Evolutionary conservation across 2,329 filamentous ascomycete species (phyloP).

Genomic region (Emmonsia crescens): DNA sequence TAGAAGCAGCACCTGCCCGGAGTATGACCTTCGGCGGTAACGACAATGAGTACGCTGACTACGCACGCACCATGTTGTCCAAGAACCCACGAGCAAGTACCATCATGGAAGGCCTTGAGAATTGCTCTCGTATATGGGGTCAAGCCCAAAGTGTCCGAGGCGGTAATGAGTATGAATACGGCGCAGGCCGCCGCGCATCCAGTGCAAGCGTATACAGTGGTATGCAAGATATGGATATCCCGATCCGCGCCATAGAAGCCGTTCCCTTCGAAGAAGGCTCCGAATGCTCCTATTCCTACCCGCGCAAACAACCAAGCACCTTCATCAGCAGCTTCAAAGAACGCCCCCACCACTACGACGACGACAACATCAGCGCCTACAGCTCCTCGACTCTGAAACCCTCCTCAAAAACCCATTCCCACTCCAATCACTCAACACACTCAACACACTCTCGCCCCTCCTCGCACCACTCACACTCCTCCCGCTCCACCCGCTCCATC

Average conservation of each 20-base stretch:
- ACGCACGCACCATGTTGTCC: conserved; percentile 26
- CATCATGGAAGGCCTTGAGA: conserved; percentile 30
- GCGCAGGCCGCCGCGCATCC: conserved; percentile 23
- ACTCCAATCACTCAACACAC: conserved; percentile 3
- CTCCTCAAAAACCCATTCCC: conserved; percentile 7
- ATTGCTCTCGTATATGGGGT: conserved; percentile 10
- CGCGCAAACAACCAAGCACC: conserved; percentile 23
- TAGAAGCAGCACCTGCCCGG: conserved; percentile 22
- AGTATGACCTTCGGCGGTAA: conserved; percentile 20
- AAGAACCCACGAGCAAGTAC: conserved; percentile 33
- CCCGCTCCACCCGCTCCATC: conserved; percentile 10
- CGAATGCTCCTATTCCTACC: conserved; percentile 11
- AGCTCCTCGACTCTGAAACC: conserved; percentile 25
- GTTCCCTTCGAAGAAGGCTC: conserved; percentile 19
- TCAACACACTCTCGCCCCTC: conserved; percentile 1
- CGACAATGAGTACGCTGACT: conserved; percentile 20
- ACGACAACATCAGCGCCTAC: conserved; percentile 22
- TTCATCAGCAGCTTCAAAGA: conserved; percentile 34
- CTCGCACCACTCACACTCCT: conserved; percentile 9
- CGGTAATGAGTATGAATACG: conserved; percentile 3
- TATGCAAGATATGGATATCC: conserved; percentile 19
- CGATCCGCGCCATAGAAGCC: conserved; percentile 33
- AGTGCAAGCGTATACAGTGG: conserved; percentile 29
- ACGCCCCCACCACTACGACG: conserved; percentile 15
- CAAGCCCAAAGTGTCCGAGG: conserved; percentile 9